Base-by-base conservation (phyloP, 2,329 filamentous ascomycete genomes). In the Diaporthe aspalathi region DNA sequence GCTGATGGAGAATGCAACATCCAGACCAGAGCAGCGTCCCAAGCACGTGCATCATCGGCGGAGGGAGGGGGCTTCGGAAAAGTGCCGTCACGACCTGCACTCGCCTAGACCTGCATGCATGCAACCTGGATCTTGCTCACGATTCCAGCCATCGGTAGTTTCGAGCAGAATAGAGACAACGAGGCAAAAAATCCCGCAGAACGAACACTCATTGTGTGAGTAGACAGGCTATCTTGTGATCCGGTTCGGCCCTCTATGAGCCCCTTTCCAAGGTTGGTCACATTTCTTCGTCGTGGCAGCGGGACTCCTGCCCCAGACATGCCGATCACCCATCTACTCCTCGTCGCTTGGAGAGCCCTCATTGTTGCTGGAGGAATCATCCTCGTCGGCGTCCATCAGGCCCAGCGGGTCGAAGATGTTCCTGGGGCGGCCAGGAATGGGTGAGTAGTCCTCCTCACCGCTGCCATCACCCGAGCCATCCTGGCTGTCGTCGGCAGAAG, bases 11-110 rank as follows among this genome's bases (percentile, higher is more conserved):
- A 24, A 12, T 5, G 12, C 35, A 12, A 38, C 45, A 50, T 50
- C 45, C 45, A 50, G 14, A 65, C 45, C 45, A 6, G 11, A 50
- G 45, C 60, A 50, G 24, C 60, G 16, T 35, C 14, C 60, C 45
- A 50, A 65, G 45, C 60, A 65, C 60, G 45, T 65, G 60, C 60
- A 50, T 38, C 60, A 50, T 38, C n/a, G 3, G 45, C 9, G 27
- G 14, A 22, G 2, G 16, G n/a, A n/a, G 2, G 16, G n/a, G 14
- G 20, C 29, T 35, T 65, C 60, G 60, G 60, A 49, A 38, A 65
- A 65, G 45, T 50, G 14, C 60, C 60, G 60, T 50, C n/a, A 20
- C 7, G 9, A 7, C 60, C 29, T 38, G 29, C 27, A 49, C 9
- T 63, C 43, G 22, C 5, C 8, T 6, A 49, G 9, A 24, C 22